Conservation (phyloP, 2,329 filamentous ascomycete genomes). For the Fusarium napiforme region DNA sequence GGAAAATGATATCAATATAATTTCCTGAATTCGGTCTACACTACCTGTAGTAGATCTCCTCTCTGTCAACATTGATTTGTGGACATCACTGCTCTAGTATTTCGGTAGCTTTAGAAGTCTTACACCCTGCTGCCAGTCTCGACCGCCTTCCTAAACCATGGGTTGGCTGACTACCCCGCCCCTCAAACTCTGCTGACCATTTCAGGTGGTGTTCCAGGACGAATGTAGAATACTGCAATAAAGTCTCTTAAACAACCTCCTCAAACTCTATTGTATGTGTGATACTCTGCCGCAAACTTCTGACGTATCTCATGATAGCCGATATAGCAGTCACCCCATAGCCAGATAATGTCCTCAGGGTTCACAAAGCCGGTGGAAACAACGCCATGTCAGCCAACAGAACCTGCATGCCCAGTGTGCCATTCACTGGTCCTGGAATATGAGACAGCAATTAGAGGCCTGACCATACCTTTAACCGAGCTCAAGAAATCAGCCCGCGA, state of each 20-base stretch:
- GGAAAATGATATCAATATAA: no score
- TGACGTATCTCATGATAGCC: accelerated
- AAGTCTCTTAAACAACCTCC: accelerated
- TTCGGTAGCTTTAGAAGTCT: accelerated
- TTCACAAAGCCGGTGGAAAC: accelerated
- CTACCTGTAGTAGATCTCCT: no score
- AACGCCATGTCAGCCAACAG: no score
- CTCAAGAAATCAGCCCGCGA: background rate
- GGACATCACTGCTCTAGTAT: no score
- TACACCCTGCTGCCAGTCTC: background rate
- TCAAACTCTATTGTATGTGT: accelerated
- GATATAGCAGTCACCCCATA: no score
- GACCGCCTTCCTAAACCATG: background rate
- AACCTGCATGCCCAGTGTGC: background rate
- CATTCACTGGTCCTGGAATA: background rate
- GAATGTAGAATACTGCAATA: background rate
- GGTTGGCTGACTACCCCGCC: background rate
- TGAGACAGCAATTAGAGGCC: background rate
- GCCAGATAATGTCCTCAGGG: background rate
- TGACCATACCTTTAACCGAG: background rate
- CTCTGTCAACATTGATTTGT: background rate
- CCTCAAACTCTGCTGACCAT: background rate
- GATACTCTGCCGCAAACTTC: accelerated
- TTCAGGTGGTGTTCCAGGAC: accelerated
- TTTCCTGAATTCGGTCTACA: no score